These are phyloP conservation scores for Borovskyia barvae DNA, from an alignment of 208 protist genomes.

Conservation along the genomic window DNA sequence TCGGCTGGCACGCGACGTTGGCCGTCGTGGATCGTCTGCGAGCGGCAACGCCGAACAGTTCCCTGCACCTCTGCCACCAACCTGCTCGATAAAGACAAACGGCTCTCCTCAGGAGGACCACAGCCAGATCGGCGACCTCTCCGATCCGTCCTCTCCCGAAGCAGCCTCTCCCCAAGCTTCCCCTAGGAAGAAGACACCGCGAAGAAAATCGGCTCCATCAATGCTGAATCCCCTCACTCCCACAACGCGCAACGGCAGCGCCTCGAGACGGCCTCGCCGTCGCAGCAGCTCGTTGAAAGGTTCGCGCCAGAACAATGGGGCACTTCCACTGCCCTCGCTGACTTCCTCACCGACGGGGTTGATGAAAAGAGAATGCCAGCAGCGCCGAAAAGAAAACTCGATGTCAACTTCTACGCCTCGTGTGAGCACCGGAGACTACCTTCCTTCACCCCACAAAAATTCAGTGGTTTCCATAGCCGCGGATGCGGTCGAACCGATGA, in stretches of 20 bases:
- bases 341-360: too few relatives aligned
- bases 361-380: too few relatives aligned
- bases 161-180: neutral
- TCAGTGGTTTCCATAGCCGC: too few relatives aligned
- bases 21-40: neutral
- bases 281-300: neutral
- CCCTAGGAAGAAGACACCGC: neutral
- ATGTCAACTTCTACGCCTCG: too few relatives aligned
- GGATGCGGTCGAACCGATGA: too few relatives aligned
- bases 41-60: neutral
- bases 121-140: constrained; percentile 3
- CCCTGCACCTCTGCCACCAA: neutral
- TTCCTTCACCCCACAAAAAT: too few relatives aligned
- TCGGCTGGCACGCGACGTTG: constrained; percentile 11
- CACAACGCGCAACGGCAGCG: neutral
- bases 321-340: too few relatives aligned
- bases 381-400: too few relatives aligned
- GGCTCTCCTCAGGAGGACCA: neutral
- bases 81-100: neutral
- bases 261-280: neutral
- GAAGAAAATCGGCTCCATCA: neutral
- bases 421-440: too few relatives aligned
- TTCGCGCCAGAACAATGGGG: too few relatives aligned
- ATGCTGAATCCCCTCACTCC: neutral
- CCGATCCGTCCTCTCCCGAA: neutral